phyloP scores from a whole-genome alignment of 352 stramenopile genomes.

The Pythium diclinum region DNA sequence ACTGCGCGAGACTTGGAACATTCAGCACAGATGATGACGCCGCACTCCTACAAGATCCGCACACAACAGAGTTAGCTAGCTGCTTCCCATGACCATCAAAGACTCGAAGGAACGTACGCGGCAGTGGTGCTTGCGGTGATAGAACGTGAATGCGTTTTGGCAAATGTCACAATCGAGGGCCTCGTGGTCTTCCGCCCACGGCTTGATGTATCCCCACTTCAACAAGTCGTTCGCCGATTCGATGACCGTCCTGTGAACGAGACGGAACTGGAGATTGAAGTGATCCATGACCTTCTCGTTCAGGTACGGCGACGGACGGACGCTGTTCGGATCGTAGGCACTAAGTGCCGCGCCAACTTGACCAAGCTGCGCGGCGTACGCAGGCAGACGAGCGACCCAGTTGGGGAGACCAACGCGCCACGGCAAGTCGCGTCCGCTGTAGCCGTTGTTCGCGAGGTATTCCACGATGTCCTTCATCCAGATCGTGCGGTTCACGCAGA shows the following conservation, averaged over 20 bases:
- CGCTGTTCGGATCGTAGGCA: constrained; percentile 47
- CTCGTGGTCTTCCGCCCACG: constrained; percentile 86
- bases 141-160: constrained; percentile 76
- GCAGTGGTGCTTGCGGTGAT: constrained; percentile 81
- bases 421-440: constrained; percentile 82
- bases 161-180: constrained; percentile 71
- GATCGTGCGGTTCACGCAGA: constrained; percentile 79
- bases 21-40: constrained; percentile 83
- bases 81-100: neutral
- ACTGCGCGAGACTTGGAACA: constrained; percentile 85
- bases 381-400: constrained; percentile 81
- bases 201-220: constrained; percentile 85
- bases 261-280: constrained; percentile 75
- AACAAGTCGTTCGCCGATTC: constrained; percentile 81
- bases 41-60: constrained; percentile 57
- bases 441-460: constrained; percentile 78
- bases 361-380: constrained; percentile 81
- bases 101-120: constrained; percentile 37
- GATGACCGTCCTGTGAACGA: constrained; percentile 59
- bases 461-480: constrained; percentile 90
- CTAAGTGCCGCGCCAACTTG: constrained; percentile 82
- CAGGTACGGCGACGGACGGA: constrained; percentile 69
- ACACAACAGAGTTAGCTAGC: neutral
- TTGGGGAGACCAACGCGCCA: constrained; percentile 77
- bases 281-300: constrained; percentile 80